Evolutionary conservation across 1,139 yeast genomes (phyloP).

Genomic region (Candida albicans): DNA sequence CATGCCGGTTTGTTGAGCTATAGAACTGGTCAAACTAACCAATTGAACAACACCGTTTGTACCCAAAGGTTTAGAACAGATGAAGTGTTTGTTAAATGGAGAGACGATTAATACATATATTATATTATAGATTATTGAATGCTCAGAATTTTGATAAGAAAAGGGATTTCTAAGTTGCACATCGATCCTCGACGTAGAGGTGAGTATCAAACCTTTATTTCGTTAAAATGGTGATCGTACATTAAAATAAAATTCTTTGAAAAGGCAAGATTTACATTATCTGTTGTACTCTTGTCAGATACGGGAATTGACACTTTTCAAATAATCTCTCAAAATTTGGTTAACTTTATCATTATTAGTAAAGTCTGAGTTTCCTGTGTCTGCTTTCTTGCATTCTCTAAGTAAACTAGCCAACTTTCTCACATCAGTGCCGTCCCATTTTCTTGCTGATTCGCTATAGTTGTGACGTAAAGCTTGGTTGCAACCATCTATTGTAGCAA

Average conservation of each 20-base stretch:
- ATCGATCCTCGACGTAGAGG: constrained; percentile 13
- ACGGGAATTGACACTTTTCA: constrained; percentile 28
- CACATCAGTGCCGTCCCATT: constrained; percentile 50
- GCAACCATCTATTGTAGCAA: constrained; percentile 23
- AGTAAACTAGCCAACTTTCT: constrained; percentile 49
- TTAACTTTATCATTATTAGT: constrained; percentile 5
- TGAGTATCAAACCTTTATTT: constrained; percentile 5
- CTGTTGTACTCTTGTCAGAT: constrained; percentile 30
- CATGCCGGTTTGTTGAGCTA: constrained; percentile 92
- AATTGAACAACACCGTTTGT: constrained; percentile 73
- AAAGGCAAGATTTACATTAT: constrained; percentile 13
- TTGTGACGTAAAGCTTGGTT: constrained; percentile 41
- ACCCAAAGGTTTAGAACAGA: constrained; percentile 94
- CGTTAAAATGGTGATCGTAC: constrained; percentile 21
- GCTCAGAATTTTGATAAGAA: not conserved
- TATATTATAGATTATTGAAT: too few species aligned
- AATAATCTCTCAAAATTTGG: not conserved
- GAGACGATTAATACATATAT: constrained; percentile 46
- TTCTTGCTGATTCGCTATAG: constrained; percentile 35
- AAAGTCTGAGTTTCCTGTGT: not conserved
- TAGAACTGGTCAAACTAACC: constrained; percentile 73
- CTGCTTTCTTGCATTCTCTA: constrained; percentile 28
- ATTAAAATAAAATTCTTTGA: constrained; percentile 22
- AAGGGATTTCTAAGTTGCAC: too few species aligned
- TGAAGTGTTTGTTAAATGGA: constrained; percentile 88